These are phyloP conservation scores for Auricularia heimuer DNA, from an alignment of 768 basidiomycete species.

Conservation along the genomic window DNA sequence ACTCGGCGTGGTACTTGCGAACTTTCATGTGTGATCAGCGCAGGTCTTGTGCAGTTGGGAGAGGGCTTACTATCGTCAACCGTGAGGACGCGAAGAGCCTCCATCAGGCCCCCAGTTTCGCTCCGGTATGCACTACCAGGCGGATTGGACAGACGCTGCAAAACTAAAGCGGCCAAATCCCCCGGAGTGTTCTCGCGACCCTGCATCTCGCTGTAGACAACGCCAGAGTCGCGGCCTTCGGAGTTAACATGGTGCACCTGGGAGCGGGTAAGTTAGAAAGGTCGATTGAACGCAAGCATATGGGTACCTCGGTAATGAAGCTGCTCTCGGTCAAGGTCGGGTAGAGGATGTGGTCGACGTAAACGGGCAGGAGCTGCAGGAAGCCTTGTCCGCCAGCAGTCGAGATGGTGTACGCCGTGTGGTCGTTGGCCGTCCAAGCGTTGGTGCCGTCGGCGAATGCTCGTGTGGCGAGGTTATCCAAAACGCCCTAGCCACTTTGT, in stretches of 20 bases:
- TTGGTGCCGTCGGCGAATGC: slow-evolving; percentile 88
- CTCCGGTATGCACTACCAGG: slow-evolving; percentile 81
- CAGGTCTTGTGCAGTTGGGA: neutral
- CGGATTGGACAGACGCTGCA: slow-evolving; percentile 75
- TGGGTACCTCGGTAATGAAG: slow-evolving; percentile 47
- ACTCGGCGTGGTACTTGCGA: slow-evolving; percentile 74
- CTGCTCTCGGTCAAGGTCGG: slow-evolving; percentile 88
- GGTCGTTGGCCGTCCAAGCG: slow-evolving; percentile 94
- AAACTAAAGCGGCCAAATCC: slow-evolving; percentile 85
- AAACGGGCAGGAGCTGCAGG: slow-evolving; percentile 76
- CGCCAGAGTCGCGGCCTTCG: slow-evolving; percentile 86
- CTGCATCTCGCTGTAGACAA: slow-evolving; percentile 97
- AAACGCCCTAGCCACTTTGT: slow-evolving; percentile 42
- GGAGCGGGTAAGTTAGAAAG: slow-evolving; percentile 14
- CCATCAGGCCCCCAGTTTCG: slow-evolving; percentile 95
- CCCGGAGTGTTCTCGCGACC: slow-evolving; percentile 87
- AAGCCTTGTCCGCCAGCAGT: slow-evolving; percentile 94
- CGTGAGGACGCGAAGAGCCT: slow-evolving; percentile 72
- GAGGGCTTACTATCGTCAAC: slow-evolving; percentile 70
- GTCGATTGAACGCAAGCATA: neutral
- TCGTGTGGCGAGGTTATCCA: slow-evolving; percentile 90
- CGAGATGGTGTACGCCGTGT: slow-evolving; percentile 91
- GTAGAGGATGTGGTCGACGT: slow-evolving; percentile 92
- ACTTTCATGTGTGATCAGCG: slow-evolving; percentile 36
- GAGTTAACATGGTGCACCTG: slow-evolving; percentile 92